Percentiles rank a stretch among this genome's conserved stretches.
phyloP scores from a whole-genome alignment of 1,139 yeast species.

The Debaryomycetaceae sp. region DNA sequence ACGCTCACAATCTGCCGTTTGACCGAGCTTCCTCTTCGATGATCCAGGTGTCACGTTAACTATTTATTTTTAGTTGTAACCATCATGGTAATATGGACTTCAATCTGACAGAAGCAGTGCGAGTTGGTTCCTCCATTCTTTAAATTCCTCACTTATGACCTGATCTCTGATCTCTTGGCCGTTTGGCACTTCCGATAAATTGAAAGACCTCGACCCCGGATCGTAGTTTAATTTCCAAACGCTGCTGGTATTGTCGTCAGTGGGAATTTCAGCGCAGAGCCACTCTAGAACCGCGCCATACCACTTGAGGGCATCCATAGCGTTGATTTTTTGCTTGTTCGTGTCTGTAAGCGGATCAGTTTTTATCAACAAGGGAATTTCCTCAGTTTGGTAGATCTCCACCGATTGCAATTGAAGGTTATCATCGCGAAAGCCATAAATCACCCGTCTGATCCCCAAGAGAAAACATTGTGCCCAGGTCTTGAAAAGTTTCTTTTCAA shows the following conservation, averaged over 20 bases:
- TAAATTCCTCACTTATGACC: constrained; percentile 52
- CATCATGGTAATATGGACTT: too few species aligned
- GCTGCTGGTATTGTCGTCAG: constrained; percentile 28
- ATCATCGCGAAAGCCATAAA: constrained; percentile 86
- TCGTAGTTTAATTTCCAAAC: constrained; percentile 33
- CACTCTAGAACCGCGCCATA: constrained; percentile 82
- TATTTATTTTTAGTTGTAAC: too few species aligned
- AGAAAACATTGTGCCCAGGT: constrained; percentile 95
- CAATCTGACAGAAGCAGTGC: too few species aligned
- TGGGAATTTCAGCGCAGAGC: constrained; percentile 55
- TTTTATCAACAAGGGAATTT: constrained; percentile 62
- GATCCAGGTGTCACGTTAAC: too few species aligned
- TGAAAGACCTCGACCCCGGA: constrained; percentile 28
- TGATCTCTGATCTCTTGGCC: constrained; percentile 28
- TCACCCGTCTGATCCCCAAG: constrained; percentile 71
- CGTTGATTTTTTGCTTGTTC: constrained; percentile 44
- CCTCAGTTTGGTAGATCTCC: constrained; percentile 74
- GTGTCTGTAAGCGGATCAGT: constrained; percentile 30
- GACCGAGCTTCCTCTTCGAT: too few species aligned
- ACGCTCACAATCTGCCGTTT: too few species aligned
- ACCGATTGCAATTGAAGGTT: constrained; percentile 56
- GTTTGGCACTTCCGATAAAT: constrained; percentile 24
- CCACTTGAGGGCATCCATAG: constrained; percentile 77
- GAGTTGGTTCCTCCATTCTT: constrained; percentile 50
- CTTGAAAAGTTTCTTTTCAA: constrained; percentile 69